Conservation (phyloP, 306 rosid species). For the Arachis hypogaea region DNA sequence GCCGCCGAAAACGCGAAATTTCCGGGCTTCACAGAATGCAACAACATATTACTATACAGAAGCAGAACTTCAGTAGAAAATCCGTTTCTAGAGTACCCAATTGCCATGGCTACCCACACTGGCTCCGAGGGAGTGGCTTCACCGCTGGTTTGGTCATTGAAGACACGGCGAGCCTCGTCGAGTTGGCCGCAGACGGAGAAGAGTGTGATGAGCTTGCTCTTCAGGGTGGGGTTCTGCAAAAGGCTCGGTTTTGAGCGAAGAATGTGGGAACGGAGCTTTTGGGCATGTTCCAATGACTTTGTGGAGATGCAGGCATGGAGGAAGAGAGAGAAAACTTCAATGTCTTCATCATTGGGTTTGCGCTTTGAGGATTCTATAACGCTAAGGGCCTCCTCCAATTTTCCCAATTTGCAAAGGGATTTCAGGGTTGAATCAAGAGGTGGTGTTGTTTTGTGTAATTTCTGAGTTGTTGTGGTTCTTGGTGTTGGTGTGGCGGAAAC, state of each 20-base stretch:
- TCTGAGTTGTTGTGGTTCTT: constrained; percentile 18
- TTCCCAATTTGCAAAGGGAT: constrained; percentile 55
- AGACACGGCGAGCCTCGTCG: constrained; percentile 54
- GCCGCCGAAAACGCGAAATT: constrained; percentile 61
- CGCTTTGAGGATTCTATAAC: constrained; percentile 48
- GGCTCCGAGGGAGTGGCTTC: constrained; percentile 37
- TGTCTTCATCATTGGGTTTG: constrained; percentile 28
- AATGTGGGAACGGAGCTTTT: constrained; percentile 50
- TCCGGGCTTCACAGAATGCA: constrained; percentile 39
- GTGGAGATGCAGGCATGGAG: constrained; percentile 62
- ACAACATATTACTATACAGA: constrained; percentile 57
- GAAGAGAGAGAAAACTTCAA: constrained; percentile 43
- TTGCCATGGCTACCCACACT: constrained; percentile 68
- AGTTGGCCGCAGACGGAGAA: constrained; percentile 60
- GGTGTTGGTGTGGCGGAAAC: constrained; percentile 26
- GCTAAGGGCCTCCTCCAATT: constrained; percentile 58
- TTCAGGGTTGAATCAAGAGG: constrained; percentile 42
- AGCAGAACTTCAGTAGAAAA: constrained; percentile 47
- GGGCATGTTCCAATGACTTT: constrained; percentile 57
- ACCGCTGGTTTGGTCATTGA: constrained; percentile 28
- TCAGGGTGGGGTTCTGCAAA: constrained; percentile 51
- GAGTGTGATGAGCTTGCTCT: constrained; percentile 62
- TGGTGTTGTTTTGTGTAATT: background rate
- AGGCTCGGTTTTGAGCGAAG: constrained; percentile 36
- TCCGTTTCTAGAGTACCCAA: constrained; percentile 59